Conservation (phyloP, 805 yeast species). For the Wickerhamiella parazyma region DNA sequence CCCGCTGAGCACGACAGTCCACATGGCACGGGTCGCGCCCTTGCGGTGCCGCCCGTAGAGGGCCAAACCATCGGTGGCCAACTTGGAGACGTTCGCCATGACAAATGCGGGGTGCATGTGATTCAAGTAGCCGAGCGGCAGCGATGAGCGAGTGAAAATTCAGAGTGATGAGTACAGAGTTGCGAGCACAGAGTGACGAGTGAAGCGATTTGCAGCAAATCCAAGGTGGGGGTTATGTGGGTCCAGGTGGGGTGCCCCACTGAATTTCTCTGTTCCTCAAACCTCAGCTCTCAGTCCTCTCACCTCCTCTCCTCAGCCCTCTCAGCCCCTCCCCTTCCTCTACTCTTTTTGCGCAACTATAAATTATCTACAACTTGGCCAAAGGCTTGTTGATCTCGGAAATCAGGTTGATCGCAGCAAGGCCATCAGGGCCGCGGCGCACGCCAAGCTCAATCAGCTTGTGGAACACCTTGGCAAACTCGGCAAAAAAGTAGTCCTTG, state of each 20-base stretch:
- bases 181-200: no score
- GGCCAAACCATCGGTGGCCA: slow-evolving; percentile 4
- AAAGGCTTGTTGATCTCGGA: slow-evolving; percentile 12
- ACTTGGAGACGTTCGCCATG: slow-evolving; percentile 11
- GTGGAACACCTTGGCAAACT: slow-evolving; percentile 53
- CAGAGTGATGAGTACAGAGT: no score
- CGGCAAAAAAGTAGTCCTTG: slow-evolving; percentile 44
- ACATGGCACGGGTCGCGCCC: slow-evolving; percentile 16
- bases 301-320: no score
- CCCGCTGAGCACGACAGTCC: slow-evolving; percentile 12
- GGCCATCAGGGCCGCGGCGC: slow-evolving; percentile 38
- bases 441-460: slow-evolving; percentile 69
- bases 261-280: no score
- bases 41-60: slow-evolving; percentile 14
- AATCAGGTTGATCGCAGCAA: slow-evolving; percentile 23
- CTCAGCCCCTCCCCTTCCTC: no score
- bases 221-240: no score
- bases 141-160: no score
- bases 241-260: no score
- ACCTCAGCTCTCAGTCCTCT: no score
- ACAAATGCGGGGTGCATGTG: slow-evolving; percentile 11
- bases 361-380: slow-evolving; percentile 2
- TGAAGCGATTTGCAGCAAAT: no score
- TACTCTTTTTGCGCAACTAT: no score
- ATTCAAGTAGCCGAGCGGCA: background rate